Conservation (phyloP, 1,139 yeast species). For the Casaregolazyma suthepensis region DNA sequence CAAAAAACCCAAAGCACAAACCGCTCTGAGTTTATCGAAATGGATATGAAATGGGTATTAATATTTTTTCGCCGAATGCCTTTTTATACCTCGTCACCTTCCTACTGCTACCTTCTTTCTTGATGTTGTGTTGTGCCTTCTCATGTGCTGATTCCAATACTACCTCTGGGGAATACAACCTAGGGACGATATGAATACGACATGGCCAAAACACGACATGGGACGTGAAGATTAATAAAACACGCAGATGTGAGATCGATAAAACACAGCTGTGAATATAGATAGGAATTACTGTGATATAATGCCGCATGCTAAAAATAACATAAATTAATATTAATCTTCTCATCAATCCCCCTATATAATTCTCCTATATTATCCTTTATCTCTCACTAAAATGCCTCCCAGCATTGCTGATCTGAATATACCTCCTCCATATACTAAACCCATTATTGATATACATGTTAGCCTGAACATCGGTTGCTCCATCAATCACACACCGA, state of each 20-base stretch:
- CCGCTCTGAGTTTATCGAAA: background rate
- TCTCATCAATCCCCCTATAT: background rate
- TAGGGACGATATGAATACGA: background rate
- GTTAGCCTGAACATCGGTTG: constrained; percentile 27
- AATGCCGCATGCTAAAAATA: background rate
- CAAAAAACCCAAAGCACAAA: background rate
- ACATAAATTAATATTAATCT: too few species aligned
- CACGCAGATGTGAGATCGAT: too few species aligned
- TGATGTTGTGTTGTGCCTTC: background rate
- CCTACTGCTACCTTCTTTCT: background rate
- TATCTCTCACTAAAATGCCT: background rate
- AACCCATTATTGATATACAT: constrained; percentile 26
- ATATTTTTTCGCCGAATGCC: background rate
- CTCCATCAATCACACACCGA: constrained; percentile 30
- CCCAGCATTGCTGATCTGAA: constrained; percentile 16
- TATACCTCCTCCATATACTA: constrained; percentile 23
- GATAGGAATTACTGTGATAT: background rate
- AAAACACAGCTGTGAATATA: background rate
- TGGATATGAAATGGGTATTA: too few species aligned
- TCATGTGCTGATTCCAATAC: background rate
- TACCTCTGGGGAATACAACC: background rate
- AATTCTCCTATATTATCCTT: background rate
- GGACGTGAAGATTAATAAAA: too few species aligned
- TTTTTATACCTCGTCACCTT: background rate
- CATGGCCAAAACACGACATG: background rate